A percentile compares a stretch with the other conserved stretches of the same genome.
Conservation (phyloP, 2,329 filamentous ascomycete genomes). For the Xylaria multiplex region DNA sequence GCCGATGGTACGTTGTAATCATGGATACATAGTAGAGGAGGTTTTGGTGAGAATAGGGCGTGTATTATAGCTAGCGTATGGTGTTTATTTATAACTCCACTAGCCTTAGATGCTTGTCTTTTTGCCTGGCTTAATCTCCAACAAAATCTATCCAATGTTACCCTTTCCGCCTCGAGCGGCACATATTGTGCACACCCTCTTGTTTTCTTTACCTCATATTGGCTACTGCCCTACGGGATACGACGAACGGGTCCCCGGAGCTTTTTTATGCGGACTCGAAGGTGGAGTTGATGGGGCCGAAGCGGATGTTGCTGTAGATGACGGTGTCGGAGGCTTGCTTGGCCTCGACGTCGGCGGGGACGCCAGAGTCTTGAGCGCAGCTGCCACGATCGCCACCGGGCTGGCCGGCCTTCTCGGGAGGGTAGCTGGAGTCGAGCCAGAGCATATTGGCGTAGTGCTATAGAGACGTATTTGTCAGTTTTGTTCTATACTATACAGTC, state of each 20-base stretch:
- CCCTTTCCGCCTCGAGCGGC: background rate
- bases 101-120: background rate
- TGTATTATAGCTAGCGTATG: slow-evolving; percentile 4
- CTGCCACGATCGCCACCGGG: slow-evolving; percentile 59
- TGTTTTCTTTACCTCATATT: too few species aligned
- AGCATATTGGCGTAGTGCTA: slow-evolving; percentile 66
- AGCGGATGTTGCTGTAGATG: slow-evolving; percentile 60
- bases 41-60: background rate
- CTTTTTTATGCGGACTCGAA: slow-evolving; percentile 41
- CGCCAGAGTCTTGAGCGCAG: slow-evolving; percentile 57
- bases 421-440: slow-evolving; percentile 68
- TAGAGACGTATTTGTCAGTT: slow-evolving; percentile 21
- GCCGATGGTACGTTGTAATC: too few species aligned
- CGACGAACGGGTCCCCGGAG: background rate
- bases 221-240: too few species aligned
- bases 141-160: background rate
- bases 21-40: too few species aligned
- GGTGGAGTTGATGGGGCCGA: slow-evolving; percentile 59
- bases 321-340: slow-evolving; percentile 53
- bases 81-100: background rate
- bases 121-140: background rate
- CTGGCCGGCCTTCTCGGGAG: slow-evolving; percentile 43
- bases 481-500: background rate
- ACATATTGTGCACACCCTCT: too few species aligned
- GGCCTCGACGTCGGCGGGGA: slow-evolving; percentile 57